phyloP scores from a whole-genome alignment of 352 stramenopile genomes.

The Phytophthora tentaculata region DNA sequence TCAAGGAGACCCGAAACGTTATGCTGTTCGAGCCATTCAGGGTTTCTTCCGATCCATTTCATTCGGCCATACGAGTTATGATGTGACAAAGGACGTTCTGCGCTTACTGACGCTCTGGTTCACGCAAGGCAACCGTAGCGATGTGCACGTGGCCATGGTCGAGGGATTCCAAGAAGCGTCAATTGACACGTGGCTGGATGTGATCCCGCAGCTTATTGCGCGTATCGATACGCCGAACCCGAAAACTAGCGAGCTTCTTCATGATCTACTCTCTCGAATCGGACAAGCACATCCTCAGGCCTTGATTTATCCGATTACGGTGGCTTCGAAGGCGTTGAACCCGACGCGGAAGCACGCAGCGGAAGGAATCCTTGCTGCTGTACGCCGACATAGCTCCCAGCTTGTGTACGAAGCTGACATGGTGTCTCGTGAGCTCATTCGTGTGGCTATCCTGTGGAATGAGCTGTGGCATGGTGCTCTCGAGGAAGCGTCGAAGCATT shows the following conservation, averaged over 20 bases:
- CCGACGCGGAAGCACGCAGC: conserved; percentile 91
- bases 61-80: conserved; percentile 94
- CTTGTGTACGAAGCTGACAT: conserved; percentile 98
- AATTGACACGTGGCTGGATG: conserved; percentile 98
- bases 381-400: conserved; percentile 94
- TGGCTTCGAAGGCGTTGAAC: conserved; percentile 96
- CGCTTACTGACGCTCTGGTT: conserved; percentile 99
- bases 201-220: conserved; percentile 98
- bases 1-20: conserved; percentile 66
- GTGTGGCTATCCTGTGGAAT: conserved; percentile 99
- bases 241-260: conserved; percentile 82
- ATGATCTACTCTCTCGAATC: conserved; percentile 92
- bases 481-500: conserved; percentile 97
- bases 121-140: conserved; percentile 93
- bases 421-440: conserved; percentile 97
- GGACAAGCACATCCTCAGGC: conserved; percentile 97
- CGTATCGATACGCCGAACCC: conserved; percentile 86
- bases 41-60: conserved; percentile 98
- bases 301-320: conserved; percentile 99
- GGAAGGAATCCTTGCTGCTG: conserved; percentile 94
- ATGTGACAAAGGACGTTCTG: conserved; percentile 97
- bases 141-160: conserved; percentile 87
- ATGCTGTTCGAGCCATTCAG: conserved; percentile 94
- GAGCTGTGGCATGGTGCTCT: conserved; percentile 98
- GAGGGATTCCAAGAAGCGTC: conserved; percentile 93